Evolutionary conservation across 2,329 filamentous ascomycete genomes (phyloP).

Genomic region (Diplodia seriata): DNA sequence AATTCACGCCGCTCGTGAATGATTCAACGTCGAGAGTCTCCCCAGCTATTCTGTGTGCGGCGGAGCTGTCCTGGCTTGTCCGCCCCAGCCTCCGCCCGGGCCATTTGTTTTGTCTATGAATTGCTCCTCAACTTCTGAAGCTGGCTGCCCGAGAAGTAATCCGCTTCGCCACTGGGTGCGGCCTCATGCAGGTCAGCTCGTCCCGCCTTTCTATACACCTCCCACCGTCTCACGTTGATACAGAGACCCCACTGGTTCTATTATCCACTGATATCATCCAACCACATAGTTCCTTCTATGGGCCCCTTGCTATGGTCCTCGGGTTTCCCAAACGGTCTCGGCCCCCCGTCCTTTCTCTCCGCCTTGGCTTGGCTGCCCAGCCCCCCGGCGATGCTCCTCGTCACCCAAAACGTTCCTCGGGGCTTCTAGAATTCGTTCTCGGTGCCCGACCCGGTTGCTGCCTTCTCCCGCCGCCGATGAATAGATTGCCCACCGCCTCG

Average conservation of each 20-base stretch:
- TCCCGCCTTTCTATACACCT: not conserved
- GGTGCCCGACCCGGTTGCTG: slow-evolving; percentile 4
- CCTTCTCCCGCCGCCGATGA: slow-evolving; percentile 5
- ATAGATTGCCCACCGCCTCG: slow-evolving; percentile 2
- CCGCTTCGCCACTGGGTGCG: slow-evolving; percentile 3
- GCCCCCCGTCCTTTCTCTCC: slow-evolving; percentile 13
- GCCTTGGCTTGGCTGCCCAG: not conserved
- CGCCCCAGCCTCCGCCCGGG: slow-evolving; percentile 1
- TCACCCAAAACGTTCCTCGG: not conserved
- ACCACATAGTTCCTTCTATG: not conserved
- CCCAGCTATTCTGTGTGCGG: not conserved
- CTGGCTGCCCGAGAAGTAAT: too few relatives aligned
- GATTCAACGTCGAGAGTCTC: not conserved
- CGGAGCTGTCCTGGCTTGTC: not conserved
- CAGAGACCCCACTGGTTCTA: not conserved
- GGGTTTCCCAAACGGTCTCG: slow-evolving; percentile 2
- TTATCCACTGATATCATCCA: slow-evolving; percentile 13
- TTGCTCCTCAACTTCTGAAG: not conserved
- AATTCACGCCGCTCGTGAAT: not conserved
- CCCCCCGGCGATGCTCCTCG: not conserved
- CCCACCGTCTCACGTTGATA: not conserved
- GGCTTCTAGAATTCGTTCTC: not conserved
- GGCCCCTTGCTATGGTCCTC: not conserved
- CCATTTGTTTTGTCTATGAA: not conserved
- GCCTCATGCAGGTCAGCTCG: slow-evolving; percentile 22